These are phyloP conservation scores for Ceratocystis smalleyi DNA, from an alignment of 2,329 filamentous ascomycete genomes.

Conservation along the genomic window DNA sequence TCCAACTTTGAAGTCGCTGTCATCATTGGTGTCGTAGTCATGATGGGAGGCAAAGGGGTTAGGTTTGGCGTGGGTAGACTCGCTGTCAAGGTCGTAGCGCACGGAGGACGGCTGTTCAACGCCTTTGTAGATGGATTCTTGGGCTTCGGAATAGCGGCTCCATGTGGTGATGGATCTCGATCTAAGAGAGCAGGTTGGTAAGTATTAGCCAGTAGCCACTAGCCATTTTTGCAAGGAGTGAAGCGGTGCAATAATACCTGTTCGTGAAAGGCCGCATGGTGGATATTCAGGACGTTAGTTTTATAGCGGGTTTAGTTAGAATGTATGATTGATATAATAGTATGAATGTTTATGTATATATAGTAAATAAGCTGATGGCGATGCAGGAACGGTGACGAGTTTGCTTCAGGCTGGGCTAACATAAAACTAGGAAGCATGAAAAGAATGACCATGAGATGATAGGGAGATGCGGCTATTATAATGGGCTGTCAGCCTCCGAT, in stretches of 20 bases:
- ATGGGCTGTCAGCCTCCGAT: not conserved
- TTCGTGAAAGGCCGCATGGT: constrained; percentile 1
- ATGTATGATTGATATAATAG: not conserved
- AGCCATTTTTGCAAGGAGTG: not conserved
- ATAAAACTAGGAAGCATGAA: not conserved
- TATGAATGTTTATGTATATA: not conserved
- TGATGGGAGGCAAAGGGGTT: constrained; percentile 10
- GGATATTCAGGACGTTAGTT: not conserved
- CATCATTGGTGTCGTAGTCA: constrained; percentile 2
- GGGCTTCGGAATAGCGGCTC: constrained; percentile 11
- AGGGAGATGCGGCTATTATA: not conserved
- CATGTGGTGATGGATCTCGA: constrained; percentile 9
- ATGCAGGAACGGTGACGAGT: not conserved
- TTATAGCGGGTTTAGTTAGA: not conserved
- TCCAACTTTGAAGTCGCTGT: constrained; percentile 45
- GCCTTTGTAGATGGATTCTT: constrained; percentile 4
- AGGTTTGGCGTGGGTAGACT: not conserved
- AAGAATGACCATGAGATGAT: not conserved
- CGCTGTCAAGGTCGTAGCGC: constrained; percentile 10
- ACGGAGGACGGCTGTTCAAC: constrained; percentile 9
- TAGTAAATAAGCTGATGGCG: not conserved
- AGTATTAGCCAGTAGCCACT: not conserved
- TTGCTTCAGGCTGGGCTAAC: not conserved
- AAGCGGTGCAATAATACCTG: not conserved
- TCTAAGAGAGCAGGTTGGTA: not conserved